A percentile compares a stretch with the other conserved stretches of the same genome.
Conservation (phyloP, 208 protist genomes). For the Trypanosoma congolense region DNA sequence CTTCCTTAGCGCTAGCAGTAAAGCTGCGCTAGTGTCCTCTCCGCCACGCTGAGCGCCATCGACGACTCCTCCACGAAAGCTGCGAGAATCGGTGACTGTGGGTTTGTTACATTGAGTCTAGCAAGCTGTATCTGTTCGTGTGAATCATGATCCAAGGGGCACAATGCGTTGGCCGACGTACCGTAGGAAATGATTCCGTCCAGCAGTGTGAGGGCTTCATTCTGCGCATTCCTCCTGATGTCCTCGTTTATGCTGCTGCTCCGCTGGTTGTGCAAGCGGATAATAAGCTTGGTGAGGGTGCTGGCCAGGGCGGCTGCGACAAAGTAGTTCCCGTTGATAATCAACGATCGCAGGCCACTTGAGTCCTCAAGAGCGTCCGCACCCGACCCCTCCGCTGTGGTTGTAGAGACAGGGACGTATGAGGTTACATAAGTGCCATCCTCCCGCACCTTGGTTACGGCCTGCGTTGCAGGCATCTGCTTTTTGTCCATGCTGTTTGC, state of each 20-base stretch:
- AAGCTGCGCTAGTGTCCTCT: too few relatives aligned
- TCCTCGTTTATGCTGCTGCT: slow-evolving; percentile 21
- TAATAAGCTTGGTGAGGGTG: slow-evolving; percentile 93
- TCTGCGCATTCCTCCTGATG: slow-evolving; percentile 33
- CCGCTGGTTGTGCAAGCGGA: slow-evolving; percentile 43
- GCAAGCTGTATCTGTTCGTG: slow-evolving; percentile 89
- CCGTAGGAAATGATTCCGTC: slow-evolving; percentile 74
- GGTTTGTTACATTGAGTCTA: slow-evolving; percentile 42
- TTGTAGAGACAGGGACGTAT: slow-evolving; percentile 29
- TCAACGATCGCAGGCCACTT: slow-evolving; percentile 42
- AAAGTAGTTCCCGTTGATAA: slow-evolving; percentile 93
- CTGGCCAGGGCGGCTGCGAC: slow-evolving; percentile 84
- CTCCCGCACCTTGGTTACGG: slow-evolving; percentile 74
- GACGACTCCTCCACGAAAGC: slow-evolving; percentile 75
- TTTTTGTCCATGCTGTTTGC: slow-evolving; percentile 5
- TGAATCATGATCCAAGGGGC: slow-evolving; percentile 75
- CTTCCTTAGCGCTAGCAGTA: too few relatives aligned
- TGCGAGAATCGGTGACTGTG: slow-evolving; percentile 37
- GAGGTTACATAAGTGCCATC: slow-evolving; percentile 94
- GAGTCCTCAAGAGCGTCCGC: background rate
- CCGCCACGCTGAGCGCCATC: slow-evolving; percentile 31
- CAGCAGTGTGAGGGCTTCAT: slow-evolving; percentile 65
- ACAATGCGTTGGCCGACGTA: slow-evolving; percentile 27
- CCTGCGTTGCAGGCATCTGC: slow-evolving; percentile 29
- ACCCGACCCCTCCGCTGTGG: background rate